Percentiles rank a stretch among this genome's conserved stretches.
These are phyloP conservation scores for Acanthamoeba royreba DNA, from an alignment of 208 protist species.

Conservation along the genomic window DNA sequence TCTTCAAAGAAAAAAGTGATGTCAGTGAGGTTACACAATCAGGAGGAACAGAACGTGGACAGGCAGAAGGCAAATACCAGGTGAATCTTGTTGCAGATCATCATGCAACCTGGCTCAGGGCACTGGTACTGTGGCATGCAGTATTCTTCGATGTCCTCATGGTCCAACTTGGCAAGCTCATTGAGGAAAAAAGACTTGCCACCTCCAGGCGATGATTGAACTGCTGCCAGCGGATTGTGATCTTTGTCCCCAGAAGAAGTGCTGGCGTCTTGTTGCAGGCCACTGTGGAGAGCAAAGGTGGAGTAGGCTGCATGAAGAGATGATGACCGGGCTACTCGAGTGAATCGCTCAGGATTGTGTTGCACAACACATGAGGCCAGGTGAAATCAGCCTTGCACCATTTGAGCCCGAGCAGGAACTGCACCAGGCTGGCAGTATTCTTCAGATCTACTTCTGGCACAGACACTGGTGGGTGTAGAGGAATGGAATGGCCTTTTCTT, in stretches of 20 bases:
- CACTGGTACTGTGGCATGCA: not conserved
- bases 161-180: not conserved
- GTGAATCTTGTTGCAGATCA: not conserved
- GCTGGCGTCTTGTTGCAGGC: not conserved
- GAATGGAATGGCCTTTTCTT: not conserved
- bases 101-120: not conserved
- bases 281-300: not conserved
- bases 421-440: not conserved
- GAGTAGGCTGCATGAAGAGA: not conserved
- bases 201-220: not conserved
- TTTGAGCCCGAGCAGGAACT: not conserved
- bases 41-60: not conserved
- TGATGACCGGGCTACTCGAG: not conserved
- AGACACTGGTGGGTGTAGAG: not conserved
- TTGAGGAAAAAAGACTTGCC: conserved; percentile 30
- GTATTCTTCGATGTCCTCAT: not conserved
- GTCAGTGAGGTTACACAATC: not conserved
- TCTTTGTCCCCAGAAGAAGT: not conserved
- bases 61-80: not conserved
- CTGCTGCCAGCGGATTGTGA: not conserved
- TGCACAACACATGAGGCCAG: not conserved
- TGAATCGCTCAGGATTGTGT: not conserved
- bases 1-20: not conserved
- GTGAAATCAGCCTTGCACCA: not conserved
- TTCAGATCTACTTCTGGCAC: not conserved